Conservation (phyloP, 176 grass and related monocot species). For the Musa beccarii region DNA sequence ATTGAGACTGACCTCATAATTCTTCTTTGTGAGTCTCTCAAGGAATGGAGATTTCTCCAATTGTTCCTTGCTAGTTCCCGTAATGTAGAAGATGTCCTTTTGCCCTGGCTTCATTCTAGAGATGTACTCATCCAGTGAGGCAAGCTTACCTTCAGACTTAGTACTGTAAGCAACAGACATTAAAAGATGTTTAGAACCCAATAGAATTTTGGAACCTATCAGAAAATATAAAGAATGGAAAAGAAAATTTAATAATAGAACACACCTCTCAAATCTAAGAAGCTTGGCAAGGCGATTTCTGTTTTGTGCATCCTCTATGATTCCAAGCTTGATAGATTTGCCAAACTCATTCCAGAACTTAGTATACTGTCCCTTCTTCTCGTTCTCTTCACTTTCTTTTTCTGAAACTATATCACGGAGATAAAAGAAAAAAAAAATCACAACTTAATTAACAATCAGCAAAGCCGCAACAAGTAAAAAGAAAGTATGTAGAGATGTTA, state of each 20-base stretch:
- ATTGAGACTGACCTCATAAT: conserved; percentile 55
- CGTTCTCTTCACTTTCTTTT: conserved; percentile 44
- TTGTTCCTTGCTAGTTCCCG: conserved; percentile 89
- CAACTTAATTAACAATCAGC: not conserved
- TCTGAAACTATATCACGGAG: conserved; percentile 46
- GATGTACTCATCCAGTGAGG: conserved; percentile 97
- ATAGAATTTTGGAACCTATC: not conserved
- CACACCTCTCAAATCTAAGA: conserved; percentile 86
- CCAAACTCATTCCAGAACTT: conserved; percentile 99
- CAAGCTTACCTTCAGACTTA: conserved; percentile 93
- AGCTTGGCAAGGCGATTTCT: conserved; percentile 96
- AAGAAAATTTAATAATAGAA: conserved; percentile 7
- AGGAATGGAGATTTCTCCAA: conserved; percentile 97
- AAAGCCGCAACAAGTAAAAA: not conserved
- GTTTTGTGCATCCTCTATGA: conserved; percentile 97
- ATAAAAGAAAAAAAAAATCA: not conserved
- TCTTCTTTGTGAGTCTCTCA: conserved; percentile 90
- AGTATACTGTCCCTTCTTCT: conserved; percentile 83
- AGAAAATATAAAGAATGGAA: not conserved
- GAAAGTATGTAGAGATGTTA: not conserved
- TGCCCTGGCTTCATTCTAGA: conserved; percentile 94
- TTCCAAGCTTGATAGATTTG: conserved; percentile 94
- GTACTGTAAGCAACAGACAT: conserved; percentile 36
- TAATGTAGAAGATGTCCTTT: conserved; percentile 95
- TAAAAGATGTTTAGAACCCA: not conserved